Conservation (phyloP, 768 basidiomycete genomes). For the Termitomyces sp. region DNA sequence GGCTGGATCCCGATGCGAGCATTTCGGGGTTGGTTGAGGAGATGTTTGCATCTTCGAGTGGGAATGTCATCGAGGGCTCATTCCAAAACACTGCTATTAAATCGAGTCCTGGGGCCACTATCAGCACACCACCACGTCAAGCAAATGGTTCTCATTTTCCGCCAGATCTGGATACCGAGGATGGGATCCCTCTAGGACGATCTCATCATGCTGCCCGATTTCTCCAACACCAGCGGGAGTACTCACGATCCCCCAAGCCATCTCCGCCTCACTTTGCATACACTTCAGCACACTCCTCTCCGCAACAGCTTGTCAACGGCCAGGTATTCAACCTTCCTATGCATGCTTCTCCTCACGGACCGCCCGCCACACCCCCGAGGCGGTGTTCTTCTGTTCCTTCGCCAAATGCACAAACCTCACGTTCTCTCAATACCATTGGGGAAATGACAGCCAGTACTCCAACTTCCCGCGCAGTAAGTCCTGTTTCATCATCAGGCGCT, state of each 20-base stretch:
- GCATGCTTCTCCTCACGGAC: slow-evolving; percentile 25
- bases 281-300: slow-evolving; percentile 10
- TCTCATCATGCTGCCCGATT: slow-evolving; percentile 55
- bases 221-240: slow-evolving; percentile 35
- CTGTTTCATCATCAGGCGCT: neutral
- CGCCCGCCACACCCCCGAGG: slow-evolving; percentile 30
- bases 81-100: neutral
- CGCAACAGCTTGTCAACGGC: slow-evolving; percentile 17
- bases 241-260: slow-evolving; percentile 25
- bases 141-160: slow-evolving; percentile 30
- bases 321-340: slow-evolving; percentile 24
- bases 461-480: neutral
- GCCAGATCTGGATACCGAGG: slow-evolving; percentile 55
- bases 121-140: slow-evolving; percentile 39
- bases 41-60: slow-evolving; percentile 46
- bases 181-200: slow-evolving; percentile 58
- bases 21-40: slow-evolving; percentile 70
- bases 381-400: slow-evolving; percentile 20
- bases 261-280: slow-evolving; percentile 26
- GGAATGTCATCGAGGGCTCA: slow-evolving; percentile 6
- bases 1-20: slow-evolving; percentile 46
- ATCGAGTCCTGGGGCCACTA: slow-evolving; percentile 1
- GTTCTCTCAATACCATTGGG: neutral
- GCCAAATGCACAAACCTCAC: slow-evolving; percentile 13
- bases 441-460: neutral